Percentiles rank a stretch among this genome's conserved stretches.
phyloP scores from a whole-genome alignment of 225 moss, liverwort and hornwort genomes.

The Pseudisothecium myosuroides region DNA sequence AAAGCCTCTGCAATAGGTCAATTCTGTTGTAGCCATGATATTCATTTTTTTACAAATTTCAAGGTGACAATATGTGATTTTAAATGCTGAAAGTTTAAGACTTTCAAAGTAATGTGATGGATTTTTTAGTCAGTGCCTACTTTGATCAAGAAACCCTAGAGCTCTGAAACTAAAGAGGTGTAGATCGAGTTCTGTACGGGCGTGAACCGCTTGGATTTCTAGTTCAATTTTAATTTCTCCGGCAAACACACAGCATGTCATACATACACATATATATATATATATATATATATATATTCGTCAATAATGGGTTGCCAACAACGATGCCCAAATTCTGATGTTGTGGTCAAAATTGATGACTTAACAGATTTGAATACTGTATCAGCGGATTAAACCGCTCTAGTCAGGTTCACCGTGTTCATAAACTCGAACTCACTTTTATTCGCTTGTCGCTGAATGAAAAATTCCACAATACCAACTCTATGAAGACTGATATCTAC shows the following conservation, averaged over 20 bases:
- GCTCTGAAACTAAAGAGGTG: neutral
- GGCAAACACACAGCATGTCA: neutral
- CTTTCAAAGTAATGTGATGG: neutral
- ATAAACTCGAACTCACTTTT: neutral
- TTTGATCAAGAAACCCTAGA: neutral
- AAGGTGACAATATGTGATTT: neutral
- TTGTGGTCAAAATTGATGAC: no score
- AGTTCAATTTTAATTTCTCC: neutral
- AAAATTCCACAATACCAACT: neutral
- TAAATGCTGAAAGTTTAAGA: neutral
- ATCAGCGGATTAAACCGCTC: neutral
- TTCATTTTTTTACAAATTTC: neutral
- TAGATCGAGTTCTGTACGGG: neutral
- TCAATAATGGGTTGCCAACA: neutral
- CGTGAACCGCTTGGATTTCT: neutral
- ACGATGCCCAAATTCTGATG: neutral
- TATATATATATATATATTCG: no score
- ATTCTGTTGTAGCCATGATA: neutral
- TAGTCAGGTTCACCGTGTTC: neutral
- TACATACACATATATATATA: no score
- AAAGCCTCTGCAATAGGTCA: neutral
- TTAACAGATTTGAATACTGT: no score
- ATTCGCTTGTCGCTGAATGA: neutral
- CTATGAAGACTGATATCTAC: no score
- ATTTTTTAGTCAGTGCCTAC: neutral